phyloP scores from a whole-genome alignment of 75 land plant genomes.

The Selaginella moellendorffii region DNA sequence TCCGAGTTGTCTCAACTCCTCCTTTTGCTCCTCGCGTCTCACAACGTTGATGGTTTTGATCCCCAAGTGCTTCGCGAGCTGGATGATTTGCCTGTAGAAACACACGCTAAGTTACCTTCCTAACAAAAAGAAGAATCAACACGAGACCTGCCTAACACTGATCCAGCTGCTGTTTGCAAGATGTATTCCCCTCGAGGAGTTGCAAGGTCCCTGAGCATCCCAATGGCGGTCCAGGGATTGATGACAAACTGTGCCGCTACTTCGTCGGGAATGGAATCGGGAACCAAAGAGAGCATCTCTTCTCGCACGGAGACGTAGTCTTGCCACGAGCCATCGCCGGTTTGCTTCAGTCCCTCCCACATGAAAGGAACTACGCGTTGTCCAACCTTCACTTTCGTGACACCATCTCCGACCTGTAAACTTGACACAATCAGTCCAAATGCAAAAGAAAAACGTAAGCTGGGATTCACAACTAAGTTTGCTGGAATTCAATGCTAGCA shows the following conservation, averaged over 20 bases:
- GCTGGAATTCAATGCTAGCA: too few species aligned
- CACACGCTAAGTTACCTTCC: too few species aligned
- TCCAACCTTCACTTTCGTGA: slow-evolving; percentile 13
- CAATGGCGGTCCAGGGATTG: slow-evolving; percentile 7
- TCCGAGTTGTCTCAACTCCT: slow-evolving; percentile 16
- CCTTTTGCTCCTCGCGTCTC: slow-evolving; percentile 15
- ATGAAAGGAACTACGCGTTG: slow-evolving; percentile 19
- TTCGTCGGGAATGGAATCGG: slow-evolving; percentile 4
- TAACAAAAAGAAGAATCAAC: too few species aligned
- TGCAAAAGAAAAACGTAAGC: too few species aligned
- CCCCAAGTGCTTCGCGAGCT: slow-evolving; percentile 20
- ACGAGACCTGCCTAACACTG: background rate
- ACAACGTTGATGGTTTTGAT: slow-evolving; percentile 24
- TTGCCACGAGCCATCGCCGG: slow-evolving; percentile 13
- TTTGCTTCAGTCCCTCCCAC: background rate
- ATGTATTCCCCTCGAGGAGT: slow-evolving; percentile 11
- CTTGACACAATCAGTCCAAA: too few species aligned
- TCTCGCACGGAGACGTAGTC: background rate
- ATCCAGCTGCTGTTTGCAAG: slow-evolving; percentile 3
- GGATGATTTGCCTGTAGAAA: slow-evolving; percentile 19
- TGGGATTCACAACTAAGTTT: too few species aligned
- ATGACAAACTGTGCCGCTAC: background rate
- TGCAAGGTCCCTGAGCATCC: background rate
- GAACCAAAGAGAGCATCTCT: background rate
- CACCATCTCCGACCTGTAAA: slow-evolving; percentile 26